phyloP scores from a whole-genome alignment of 225 moss, liverwort and hornwort genomes.

The Pseudoscleropodium purum region DNA sequence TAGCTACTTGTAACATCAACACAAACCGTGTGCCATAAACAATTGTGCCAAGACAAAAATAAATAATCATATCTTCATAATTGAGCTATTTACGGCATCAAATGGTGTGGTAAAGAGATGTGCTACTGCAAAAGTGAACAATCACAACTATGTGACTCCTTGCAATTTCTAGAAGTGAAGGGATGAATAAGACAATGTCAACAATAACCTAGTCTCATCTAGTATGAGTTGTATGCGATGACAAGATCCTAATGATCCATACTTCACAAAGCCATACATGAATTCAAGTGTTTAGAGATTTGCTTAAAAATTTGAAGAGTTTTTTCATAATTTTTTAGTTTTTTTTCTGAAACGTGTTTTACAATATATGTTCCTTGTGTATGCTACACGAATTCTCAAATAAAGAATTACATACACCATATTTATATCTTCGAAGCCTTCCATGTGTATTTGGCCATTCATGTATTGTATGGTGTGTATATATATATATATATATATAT shows the following conservation, averaged over 20 bases:
- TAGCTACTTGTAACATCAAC: fast-evolving
- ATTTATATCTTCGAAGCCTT: neutral
- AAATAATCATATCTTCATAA: neutral
- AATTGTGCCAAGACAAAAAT: neutral
- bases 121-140: fast-evolving
- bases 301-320: neutral
- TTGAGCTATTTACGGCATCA: fast-evolving
- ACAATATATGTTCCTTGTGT: neutral
- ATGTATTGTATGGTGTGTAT: too few species aligned
- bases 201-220: neutral
- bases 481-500: too few species aligned
- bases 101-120: neutral
- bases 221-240: neutral
- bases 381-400: fast-evolving
- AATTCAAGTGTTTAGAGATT: neutral
- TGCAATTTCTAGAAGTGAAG: fast-evolving
- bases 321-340: neutral
- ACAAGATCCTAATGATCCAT: fast-evolving
- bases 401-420: neutral
- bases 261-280: neutral
- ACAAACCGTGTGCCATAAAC: fast-evolving
- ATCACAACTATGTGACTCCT: fast-evolving
- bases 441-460: neutral
- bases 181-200: neutral
- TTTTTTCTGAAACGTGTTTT: neutral